Evolutionary conservation across 2,329 filamentous ascomycete genomes (phyloP), one percentile per base, ranked within the genome.

Genomic region (Penicillium sp.): DNA sequence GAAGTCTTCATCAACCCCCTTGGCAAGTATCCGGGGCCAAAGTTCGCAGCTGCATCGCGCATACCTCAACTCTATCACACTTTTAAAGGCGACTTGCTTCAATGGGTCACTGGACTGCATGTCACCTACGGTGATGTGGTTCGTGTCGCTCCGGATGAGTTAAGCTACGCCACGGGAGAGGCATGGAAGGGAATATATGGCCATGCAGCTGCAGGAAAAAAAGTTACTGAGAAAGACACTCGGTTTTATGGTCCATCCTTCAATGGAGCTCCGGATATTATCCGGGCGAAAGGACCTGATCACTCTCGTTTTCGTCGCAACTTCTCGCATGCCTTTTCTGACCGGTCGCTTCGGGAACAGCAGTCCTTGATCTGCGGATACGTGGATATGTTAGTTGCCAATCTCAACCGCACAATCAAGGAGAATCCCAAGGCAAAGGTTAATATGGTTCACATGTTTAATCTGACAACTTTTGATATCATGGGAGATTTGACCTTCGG

Each of bases 121-220:
- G 54, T 57, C 19, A 57, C 52, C 50, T 60, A 60, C 36, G 58
- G 58, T 7, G 46, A 54, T 36, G 37, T 56, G 4, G 58, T 60
- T 11, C 58, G 58, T 9, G 46, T 51, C 2, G 58, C 39, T 4
- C 44, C 58, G 16, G 57, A 57, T 40, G 54, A 60, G 24, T 37
- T 60, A 39, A 57, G 54, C 40, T 60, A 51, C 49, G 47, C 36
- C n/a, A 60, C 46, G 4, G 54, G 41, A 2, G 39, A 46, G 3
- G 58, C 58, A 16, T 53, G 50, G 24, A 46, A 55, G 33, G 50
- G 44, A 6, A 56, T 60, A 7, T 57, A 53, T 19, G 58, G 58
- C n/a, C 56, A 33, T 10, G 35, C 35, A 3, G 10, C 35, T 36
- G 35, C 35, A 7, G 35, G 35, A 7, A 51, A 51, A 46, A 40